phyloP scores from a whole-genome alignment of 306 rosid species.

The Cucumis sativus region DNA sequence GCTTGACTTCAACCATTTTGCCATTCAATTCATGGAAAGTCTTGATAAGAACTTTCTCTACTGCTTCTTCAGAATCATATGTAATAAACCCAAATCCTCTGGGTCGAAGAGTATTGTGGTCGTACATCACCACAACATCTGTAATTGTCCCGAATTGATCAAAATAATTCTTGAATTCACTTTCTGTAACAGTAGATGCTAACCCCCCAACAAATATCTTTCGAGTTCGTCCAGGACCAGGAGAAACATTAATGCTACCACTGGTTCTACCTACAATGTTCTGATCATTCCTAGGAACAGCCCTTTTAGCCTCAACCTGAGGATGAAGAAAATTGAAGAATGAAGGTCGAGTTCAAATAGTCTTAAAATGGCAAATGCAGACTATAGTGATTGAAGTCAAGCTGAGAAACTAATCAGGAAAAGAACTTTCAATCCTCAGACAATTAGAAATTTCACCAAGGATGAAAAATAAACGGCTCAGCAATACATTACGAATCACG shows the following conservation, averaged over 20 bases:
- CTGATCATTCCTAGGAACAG: slow-evolving; percentile 97
- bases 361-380: neutral
- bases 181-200: slow-evolving; percentile 94
- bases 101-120: slow-evolving; percentile 96
- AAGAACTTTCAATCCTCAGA: neutral
- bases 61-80: slow-evolving; percentile 94
- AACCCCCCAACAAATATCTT: slow-evolving; percentile 97
- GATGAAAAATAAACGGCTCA: neutral
- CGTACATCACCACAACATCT: slow-evolving; percentile 99
- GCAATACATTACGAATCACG: neutral
- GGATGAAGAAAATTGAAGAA: slow-evolving; percentile 13
- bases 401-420: neutral
- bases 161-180: slow-evolving; percentile 83
- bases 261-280: slow-evolving; percentile 59
- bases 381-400: neutral
- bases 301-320: slow-evolving; percentile 98
- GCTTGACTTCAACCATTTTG: slow-evolving; percentile 98
- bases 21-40: slow-evolving; percentile 95
- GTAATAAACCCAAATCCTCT: slow-evolving; percentile 97
- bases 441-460: neutral
- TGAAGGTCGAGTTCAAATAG: neutral
- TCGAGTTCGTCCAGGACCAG: slow-evolving; percentile 85
- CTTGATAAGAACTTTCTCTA: slow-evolving; percentile 71
- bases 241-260: slow-evolving; percentile 80
- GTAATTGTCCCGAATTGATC: slow-evolving; percentile 96